A percentile compares a stretch with the other conserved stretches of the same genome.
Evolutionary conservation across 73 alveolate genomes (phyloP).

Genomic region (Durusdinium trenchii): DNA sequence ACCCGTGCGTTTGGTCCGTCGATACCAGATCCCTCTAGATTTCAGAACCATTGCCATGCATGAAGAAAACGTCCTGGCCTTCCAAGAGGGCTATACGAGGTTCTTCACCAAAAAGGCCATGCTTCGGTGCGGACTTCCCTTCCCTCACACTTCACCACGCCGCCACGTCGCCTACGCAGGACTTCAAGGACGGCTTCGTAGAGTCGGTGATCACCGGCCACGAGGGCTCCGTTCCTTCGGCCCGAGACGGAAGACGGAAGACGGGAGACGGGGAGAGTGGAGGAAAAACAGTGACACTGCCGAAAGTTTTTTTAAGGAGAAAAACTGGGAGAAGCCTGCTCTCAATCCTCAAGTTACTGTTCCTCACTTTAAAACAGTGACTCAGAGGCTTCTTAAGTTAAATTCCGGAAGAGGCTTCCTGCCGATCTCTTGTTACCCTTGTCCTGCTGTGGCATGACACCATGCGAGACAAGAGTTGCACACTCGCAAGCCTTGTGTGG

Average conservation of each 20-base stretch:
- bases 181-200: conserved; percentile 69
- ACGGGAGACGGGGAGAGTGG: not conserved
- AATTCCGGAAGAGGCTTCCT: too few species aligned
- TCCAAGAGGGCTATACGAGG: not conserved
- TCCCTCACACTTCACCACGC: not conserved
- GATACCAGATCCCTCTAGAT: too few species aligned
- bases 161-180: too few species aligned
- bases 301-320: not conserved
- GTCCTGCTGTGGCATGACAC: too few species aligned
- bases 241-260: not conserved
- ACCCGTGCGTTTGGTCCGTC: too few species aligned
- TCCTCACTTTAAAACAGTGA: too few species aligned
- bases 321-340: not conserved
- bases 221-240: conserved; percentile 29
- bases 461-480: too few species aligned
- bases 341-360: too few species aligned
- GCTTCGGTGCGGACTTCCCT: not conserved
- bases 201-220: conserved; percentile 78
- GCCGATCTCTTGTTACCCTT: too few species aligned
- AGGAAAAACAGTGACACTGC: not conserved
- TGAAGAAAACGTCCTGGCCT: not conserved
- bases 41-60: too few species aligned
- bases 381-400: too few species aligned
- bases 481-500: too few species aligned
- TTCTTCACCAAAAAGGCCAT: not conserved